Evolutionary conservation across 306 rosid genomes (phyloP).

Genomic region (Dalbergia cochinchinensis): DNA sequence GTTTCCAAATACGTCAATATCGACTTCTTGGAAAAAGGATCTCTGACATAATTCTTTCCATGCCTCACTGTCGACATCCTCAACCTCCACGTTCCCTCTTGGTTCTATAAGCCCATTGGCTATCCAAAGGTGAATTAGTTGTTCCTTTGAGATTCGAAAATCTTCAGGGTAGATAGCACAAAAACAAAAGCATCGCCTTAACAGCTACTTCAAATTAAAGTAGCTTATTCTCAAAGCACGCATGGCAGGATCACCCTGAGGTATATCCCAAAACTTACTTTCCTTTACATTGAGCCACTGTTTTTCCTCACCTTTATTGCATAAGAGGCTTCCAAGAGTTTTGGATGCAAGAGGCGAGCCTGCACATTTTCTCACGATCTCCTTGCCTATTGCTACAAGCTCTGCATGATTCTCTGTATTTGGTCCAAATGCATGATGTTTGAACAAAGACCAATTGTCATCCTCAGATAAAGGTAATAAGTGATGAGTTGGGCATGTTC

Average conservation of each 20-base stretch:
- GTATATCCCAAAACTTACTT: conserved; percentile 41
- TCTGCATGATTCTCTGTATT: neutral
- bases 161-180: conserved; percentile 47
- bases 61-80: conserved; percentile 24
- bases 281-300: conserved; percentile 26
- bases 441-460: conserved; percentile 47
- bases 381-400: conserved; percentile 29
- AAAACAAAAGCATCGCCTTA: conserved; percentile 41
- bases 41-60: conserved; percentile 41
- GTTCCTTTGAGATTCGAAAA: neutral
- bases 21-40: conserved; percentile 41
- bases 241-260: neutral
- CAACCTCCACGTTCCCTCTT: neutral
- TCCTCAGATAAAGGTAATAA: conserved; percentile 19
- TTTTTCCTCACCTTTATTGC: conserved; percentile 17
- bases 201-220: neutral
- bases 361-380: conserved; percentile 41
- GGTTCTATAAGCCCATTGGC: conserved; percentile 39
- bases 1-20: neutral
- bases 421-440: conserved; percentile 39
- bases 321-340: conserved; percentile 40
- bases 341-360: conserved; percentile 45
- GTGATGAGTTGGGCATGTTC: neutral
- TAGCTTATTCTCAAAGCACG: conserved; percentile 41
- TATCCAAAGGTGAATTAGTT: conserved; percentile 42